These are phyloP conservation scores for Malassezia psittaci DNA, from an alignment of 1,284 basidiomycete species.

Conservation along the genomic window DNA sequence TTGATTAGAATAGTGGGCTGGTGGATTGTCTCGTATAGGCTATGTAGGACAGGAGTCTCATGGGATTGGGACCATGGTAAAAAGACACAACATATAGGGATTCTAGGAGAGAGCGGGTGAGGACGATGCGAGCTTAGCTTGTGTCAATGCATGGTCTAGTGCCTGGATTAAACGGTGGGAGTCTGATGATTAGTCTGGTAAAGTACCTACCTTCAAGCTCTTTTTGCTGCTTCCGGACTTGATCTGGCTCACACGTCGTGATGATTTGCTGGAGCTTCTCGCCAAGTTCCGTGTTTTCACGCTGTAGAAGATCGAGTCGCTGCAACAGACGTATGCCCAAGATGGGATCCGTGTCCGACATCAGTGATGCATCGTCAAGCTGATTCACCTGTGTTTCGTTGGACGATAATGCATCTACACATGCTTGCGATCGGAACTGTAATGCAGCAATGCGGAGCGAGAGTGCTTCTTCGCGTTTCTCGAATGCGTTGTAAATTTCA, in stretches of 20 bases:
- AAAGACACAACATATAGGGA: too few species aligned
- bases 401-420: neutral
- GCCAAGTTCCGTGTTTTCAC: slow-evolving; percentile 12
- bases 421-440: slow-evolving; percentile 3
- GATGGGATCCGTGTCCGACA: neutral
- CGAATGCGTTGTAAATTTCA: slow-evolving; percentile 1
- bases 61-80: too few species aligned
- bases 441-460: slow-evolving; percentile 8
- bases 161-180: slow-evolving; percentile 11
- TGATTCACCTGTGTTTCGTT: neutral
- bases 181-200: slow-evolving; percentile 5
- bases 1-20: neutral
- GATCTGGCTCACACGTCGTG: neutral
- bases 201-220: slow-evolving; percentile 10
- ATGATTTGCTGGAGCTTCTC: neutral
- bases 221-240: neutral
- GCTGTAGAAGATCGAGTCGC: slow-evolving; percentile 9
- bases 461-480: slow-evolving; percentile 10
- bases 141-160: slow-evolving; percentile 1
- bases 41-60: neutral
- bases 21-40: neutral
- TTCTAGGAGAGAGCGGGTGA: too few species aligned
- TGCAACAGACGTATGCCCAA: slow-evolving; percentile 13
- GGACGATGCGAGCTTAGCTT: neutral
- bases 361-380: neutral